Evolutionary conservation across 305 asterid species (phyloP).

Genomic region (Plantago lanceolata): DNA sequence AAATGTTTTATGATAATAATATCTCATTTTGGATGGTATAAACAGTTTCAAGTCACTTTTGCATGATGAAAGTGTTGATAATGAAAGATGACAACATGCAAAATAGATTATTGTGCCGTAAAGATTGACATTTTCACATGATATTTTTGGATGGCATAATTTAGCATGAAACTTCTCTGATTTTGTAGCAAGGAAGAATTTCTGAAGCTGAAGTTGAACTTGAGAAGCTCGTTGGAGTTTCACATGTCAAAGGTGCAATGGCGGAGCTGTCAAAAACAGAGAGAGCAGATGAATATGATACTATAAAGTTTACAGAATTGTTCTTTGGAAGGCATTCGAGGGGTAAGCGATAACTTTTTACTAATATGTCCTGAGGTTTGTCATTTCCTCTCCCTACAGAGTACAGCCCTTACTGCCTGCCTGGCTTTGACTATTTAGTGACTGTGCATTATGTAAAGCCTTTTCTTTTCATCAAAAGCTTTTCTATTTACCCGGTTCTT

Average conservation of each 20-base stretch:
- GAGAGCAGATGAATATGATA: conserved; percentile 59
- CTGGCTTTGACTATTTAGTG: conserved; percentile 1
- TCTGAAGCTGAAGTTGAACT: conserved; percentile 77
- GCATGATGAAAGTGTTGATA: too few relatives aligned
- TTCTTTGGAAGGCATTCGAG: conserved; percentile 72
- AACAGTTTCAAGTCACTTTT: neutral
- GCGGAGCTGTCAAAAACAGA: conserved; percentile 68
- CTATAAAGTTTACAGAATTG: conserved; percentile 49
- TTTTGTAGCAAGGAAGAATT: conserved; percentile 64
- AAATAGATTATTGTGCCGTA: conserved; percentile 1
- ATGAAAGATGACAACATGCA: conserved; percentile 4
- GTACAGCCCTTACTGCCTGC: conserved; percentile 15
- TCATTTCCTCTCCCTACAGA: conserved; percentile 11
- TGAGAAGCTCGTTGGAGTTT: conserved; percentile 72
- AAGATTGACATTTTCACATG: conserved; percentile 11
- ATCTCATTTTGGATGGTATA: neutral
- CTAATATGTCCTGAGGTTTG: conserved; percentile 4
- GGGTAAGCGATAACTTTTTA: conserved; percentile 42
- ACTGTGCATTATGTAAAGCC: conserved; percentile 17
- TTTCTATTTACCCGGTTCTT: conserved; percentile 53
- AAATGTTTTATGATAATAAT: neutral
- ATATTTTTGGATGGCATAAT: neutral
- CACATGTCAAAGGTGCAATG: conserved; percentile 68
- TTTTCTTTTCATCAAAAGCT: conserved; percentile 27
- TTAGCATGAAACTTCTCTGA: conserved; percentile 10